Percentiles rank a stretch among this genome's conserved stretches.
Conservation (phyloP, 2,329 filamentous ascomycete genomes). For the Sporothrix variecibatus region DNA sequence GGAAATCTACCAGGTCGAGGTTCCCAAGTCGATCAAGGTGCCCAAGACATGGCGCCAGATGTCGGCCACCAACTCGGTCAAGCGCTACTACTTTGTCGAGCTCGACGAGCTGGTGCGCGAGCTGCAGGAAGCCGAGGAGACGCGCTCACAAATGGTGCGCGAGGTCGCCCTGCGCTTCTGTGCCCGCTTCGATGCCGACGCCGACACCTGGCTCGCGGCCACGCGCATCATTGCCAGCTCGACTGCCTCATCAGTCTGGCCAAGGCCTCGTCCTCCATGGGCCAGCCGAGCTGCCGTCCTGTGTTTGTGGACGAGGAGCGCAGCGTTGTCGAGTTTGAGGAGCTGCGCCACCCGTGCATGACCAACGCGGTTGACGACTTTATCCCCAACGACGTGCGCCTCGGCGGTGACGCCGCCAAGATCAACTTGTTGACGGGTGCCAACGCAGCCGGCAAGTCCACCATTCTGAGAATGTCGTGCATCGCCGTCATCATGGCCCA, state of each 20-base stretch:
- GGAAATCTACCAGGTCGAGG: slow-evolving; percentile 94
- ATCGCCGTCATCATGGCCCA: slow-evolving; percentile 97
- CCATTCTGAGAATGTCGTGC: slow-evolving; percentile 93
- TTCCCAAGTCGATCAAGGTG: slow-evolving; percentile 80
- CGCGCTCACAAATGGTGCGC: slow-evolving; percentile 85
- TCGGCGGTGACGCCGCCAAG: slow-evolving; percentile 79
- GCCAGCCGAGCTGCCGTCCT: slow-evolving; percentile 85
- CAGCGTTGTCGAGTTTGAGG: slow-evolving; percentile 86
- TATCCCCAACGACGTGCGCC: slow-evolving; percentile 89
- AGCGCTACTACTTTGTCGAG: slow-evolving; percentile 90
- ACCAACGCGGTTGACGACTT: slow-evolving; percentile 86
- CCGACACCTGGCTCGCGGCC: slow-evolving; percentile 82
- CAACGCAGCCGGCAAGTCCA: slow-evolving; percentile 97
- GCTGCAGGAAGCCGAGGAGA: slow-evolving; percentile 92
- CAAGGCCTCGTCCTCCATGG: slow-evolving; percentile 80
- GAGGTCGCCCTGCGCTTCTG: slow-evolving; percentile 84
- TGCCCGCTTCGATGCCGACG: slow-evolving; percentile 83
- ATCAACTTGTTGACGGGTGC: slow-evolving; percentile 92
- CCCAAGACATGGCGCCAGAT: slow-evolving; percentile 92
- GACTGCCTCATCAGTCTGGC: slow-evolving; percentile 94
- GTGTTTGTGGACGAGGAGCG: slow-evolving; percentile 82
- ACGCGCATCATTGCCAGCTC: slow-evolving; percentile 88
- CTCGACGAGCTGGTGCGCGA: slow-evolving; percentile 79
- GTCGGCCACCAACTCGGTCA: slow-evolving; percentile 87
- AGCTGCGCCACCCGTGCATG: slow-evolving; percentile 95